phyloP scores from a whole-genome alignment of 2,329 filamentous ascomycete species.

The Nothophaeocryptopus gaeumannii region DNA sequence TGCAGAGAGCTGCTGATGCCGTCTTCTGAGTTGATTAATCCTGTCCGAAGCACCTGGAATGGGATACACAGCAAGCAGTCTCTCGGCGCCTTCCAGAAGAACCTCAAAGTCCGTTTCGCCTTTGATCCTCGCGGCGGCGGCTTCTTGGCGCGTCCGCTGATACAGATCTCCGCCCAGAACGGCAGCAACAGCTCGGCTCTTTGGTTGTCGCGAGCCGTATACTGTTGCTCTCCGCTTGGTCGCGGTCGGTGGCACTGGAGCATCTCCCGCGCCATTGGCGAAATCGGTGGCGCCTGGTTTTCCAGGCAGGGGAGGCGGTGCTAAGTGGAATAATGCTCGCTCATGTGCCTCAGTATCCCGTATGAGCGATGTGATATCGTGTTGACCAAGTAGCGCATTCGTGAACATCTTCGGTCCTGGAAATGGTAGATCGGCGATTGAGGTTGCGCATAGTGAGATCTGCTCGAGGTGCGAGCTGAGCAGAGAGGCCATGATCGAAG shows the following conservation, averaged over 20 bases:
- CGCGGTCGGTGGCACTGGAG: conserved; percentile 12
- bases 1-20: conserved; percentile 66
- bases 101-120: conserved; percentile 84
- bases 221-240: conserved; percentile 48
- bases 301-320: conserved; percentile 58
- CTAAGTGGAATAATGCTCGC: conserved; percentile 89
- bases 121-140: conserved; percentile 48
- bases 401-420: conserved; percentile 91
- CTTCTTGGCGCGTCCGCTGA: conserved; percentile 66
- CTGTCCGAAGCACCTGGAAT: conserved; percentile 74
- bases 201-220: conserved; percentile 50
- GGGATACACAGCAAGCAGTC: conserved; percentile 82
- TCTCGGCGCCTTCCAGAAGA: conserved; percentile 81
- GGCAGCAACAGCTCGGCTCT: conserved; percentile 82
- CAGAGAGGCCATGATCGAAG: conserved; percentile 35
- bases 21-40: conserved; percentile 68
- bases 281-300: conserved; percentile 44
- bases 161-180: conserved; percentile 86
- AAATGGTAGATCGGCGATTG: conserved; percentile 58
- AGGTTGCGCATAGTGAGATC: conserved; percentile 48
- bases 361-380: conserved; percentile 92
- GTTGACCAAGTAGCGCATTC: conserved; percentile 75
- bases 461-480: conserved; percentile 51
- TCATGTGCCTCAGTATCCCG: conserved; percentile 94
- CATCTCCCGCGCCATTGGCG: conserved; percentile 10